Evolutionary conservation across 139 green algal genomes (phyloP).

Genomic region (Mychonastes homosphaera): DNA sequence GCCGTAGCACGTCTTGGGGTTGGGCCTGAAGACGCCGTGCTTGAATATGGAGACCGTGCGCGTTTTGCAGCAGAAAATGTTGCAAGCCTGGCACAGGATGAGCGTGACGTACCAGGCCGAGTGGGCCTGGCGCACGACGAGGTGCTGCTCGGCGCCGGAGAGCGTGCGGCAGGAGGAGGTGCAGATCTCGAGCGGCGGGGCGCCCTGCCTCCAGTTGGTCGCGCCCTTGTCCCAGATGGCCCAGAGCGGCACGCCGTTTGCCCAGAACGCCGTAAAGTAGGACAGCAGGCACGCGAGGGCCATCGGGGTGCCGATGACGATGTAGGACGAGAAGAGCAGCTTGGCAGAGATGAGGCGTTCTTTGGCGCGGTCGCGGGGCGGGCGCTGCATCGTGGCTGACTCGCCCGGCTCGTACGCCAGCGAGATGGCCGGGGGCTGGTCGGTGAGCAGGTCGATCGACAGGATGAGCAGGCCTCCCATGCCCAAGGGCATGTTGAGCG

Average conservation of each 20-base stretch:
- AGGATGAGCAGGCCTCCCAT: constrained; percentile 68
- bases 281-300: constrained; percentile 18
- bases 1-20: constrained; percentile 19
- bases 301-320: too few relatives aligned
- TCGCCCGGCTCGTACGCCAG: constrained; percentile 73
- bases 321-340: too few relatives aligned
- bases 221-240: constrained; percentile 7
- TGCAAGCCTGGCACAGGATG: constrained; percentile 19
- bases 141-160: too few relatives aligned
- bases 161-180: not conserved
- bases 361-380: constrained; percentile 35
- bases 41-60: too few relatives aligned
- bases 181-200: too few relatives aligned
- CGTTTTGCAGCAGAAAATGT: constrained; percentile 15
- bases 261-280: constrained; percentile 29
- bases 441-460: constrained; percentile 62
- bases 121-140: too few relatives aligned
- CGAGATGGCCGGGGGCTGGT: constrained; percentile 73
- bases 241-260: constrained; percentile 6
- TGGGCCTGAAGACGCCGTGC: too few relatives aligned
- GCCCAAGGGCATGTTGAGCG: constrained; percentile 43
- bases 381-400: constrained; percentile 55
- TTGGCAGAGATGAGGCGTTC: too few relatives aligned
- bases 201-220: too few relatives aligned
- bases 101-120: constrained; percentile 18